Percentiles rank a stretch among this genome's conserved stretches.
phyloP scores from a whole-genome alignment of 345 rosid species.

The Arabis alpina region DNA sequence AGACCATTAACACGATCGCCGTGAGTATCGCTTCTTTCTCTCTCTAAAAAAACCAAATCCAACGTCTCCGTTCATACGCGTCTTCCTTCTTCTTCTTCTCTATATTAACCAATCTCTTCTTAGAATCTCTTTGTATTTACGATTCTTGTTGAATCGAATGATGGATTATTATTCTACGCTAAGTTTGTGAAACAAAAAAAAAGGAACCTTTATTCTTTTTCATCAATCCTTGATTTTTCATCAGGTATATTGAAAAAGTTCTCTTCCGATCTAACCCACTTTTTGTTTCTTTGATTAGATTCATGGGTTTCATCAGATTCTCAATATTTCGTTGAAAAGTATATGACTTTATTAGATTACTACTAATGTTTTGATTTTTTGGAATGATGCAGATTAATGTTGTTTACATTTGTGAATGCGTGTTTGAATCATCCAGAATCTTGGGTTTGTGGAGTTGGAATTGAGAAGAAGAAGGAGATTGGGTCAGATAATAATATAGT shows the following conservation, averaged over 20 bases:
- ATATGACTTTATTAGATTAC: background rate
- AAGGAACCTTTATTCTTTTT: conserved; percentile 29
- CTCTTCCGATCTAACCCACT: background rate
- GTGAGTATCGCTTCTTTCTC: conserved; percentile 31
- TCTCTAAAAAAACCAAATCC: conserved; percentile 35
- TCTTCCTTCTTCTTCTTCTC: conserved; percentile 35
- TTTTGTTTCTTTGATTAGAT: background rate
- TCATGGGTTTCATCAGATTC: background rate
- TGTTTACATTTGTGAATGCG: conserved; percentile 61
- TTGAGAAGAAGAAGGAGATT: conserved; percentile 50
- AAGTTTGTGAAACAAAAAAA: conserved; percentile 18
- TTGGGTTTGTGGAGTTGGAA: conserved; percentile 52
- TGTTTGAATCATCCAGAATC: conserved; percentile 63
- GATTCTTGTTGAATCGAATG: conserved; percentile 26
- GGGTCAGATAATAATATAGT: conserved; percentile 45
- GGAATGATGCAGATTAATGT: conserved; percentile 72
- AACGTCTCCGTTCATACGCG: conserved; percentile 47
- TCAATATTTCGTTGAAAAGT: conserved; percentile 14
- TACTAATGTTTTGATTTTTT: background rate
- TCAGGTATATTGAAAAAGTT: conserved; percentile 31
- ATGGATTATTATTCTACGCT: conserved; percentile 40
- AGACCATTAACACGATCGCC: conserved; percentile 33
- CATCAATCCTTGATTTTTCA: conserved; percentile 35
- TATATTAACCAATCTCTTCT: conserved; percentile 27
- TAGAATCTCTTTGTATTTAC: background rate